Conservation (phyloP, 805 yeast genomes). For the Saturnispora sekii region DNA sequence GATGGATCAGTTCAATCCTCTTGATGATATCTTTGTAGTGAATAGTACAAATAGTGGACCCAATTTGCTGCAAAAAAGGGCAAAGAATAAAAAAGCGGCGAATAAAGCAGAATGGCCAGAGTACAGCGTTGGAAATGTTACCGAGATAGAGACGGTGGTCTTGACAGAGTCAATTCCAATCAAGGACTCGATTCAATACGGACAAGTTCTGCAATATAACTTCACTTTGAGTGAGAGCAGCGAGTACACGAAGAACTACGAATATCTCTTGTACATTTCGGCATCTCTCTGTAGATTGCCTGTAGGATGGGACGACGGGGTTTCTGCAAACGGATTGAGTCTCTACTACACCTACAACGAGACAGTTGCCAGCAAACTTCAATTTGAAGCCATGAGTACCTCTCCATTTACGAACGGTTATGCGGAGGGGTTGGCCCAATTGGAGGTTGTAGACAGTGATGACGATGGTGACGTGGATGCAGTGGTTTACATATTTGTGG, state of each 20-base stretch:
- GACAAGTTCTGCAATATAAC: constrained; percentile 1
- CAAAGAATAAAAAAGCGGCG: no score
- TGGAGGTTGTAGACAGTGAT: not conserved
- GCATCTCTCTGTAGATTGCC: constrained; percentile 41
- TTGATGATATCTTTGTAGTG: no score
- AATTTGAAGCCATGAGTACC: constrained; percentile 10
- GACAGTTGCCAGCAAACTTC: constrained; percentile 9
- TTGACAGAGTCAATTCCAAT: constrained; percentile 10
- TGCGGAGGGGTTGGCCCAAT: constrained; percentile 16
- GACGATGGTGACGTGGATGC: constrained; percentile 12
- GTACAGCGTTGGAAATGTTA: no score
- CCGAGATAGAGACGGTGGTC: not conserved
- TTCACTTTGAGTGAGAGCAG: constrained; percentile 4
- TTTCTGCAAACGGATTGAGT: constrained; percentile 17
- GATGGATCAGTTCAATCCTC: not conserved
- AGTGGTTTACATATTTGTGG: constrained; percentile 16
- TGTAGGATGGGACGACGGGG: constrained; percentile 8
- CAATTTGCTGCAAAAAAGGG: no score
- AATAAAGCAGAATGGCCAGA: no score
- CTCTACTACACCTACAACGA: constrained; percentile 22
- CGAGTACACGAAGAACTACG: constrained; percentile 26
- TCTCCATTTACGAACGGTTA: constrained; percentile 20
- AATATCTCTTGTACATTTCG: constrained; percentile 38
- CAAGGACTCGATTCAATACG: constrained; percentile 10
- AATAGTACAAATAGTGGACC: no score